These are phyloP conservation scores for Fusarium sp. DNA, from an alignment of 2,329 filamentous ascomycete genomes.

Conservation along the genomic window DNA sequence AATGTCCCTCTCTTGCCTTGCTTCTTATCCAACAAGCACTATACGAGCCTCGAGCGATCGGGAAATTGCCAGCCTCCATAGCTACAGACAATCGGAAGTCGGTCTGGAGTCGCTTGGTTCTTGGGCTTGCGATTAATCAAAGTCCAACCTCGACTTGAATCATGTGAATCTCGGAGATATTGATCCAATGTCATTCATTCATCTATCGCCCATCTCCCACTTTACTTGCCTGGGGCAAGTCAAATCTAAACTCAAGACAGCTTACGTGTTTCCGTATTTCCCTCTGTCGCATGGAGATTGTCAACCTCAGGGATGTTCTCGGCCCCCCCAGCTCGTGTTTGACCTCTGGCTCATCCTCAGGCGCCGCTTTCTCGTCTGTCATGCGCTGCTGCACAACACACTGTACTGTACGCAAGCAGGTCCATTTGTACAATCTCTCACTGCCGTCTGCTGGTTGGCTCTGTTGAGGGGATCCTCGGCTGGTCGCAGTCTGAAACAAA, in stretches of 20 bases:
- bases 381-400: conserved; percentile 20
- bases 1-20: conserved; percentile 10
- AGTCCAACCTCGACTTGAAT: not conserved
- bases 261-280: conserved; percentile 34
- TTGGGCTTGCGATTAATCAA: not conserved
- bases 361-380: conserved; percentile 14
- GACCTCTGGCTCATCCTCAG: conserved; percentile 14
- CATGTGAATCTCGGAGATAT: not conserved
- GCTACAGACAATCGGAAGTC: not conserved
- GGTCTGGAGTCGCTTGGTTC: not conserved
- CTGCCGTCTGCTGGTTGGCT: conserved; percentile 34
- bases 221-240: not conserved
- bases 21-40: conserved; percentile 17
- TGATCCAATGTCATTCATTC: not conserved
- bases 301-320: conserved; percentile 18
- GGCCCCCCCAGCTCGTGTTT: conserved; percentile 16
- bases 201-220: not conserved
- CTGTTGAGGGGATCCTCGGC: not conserved
- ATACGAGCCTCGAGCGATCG: conserved; percentile 33
- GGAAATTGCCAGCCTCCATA: conserved; percentile 30
- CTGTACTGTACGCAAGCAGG: conserved; percentile 15
- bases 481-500: conserved; percentile 34
- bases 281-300: conserved; percentile 7
- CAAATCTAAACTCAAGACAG: conserved; percentile 8
- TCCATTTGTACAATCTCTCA: conserved; percentile 19